These are phyloP conservation scores for Plasmopara halstedii DNA, from an alignment of 352 stramenopile species.

Conservation along the genomic window DNA sequence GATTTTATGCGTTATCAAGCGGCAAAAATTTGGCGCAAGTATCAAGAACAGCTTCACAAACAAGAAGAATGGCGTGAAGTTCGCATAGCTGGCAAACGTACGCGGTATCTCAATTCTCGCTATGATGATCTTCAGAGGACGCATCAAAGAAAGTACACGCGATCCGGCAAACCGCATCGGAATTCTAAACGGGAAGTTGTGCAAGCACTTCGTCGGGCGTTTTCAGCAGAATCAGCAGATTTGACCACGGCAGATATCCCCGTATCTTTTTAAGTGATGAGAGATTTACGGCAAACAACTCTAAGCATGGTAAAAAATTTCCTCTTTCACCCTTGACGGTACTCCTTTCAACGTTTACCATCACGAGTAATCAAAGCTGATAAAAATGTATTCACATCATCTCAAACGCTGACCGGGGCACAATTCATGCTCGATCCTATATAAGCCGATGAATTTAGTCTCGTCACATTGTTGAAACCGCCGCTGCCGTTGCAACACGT, in stretches of 20 bases:
- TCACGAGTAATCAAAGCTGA: no score
- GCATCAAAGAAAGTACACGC: constrained; percentile 10
- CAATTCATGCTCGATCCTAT: no score
- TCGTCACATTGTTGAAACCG: no score
- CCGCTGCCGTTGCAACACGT: no score
- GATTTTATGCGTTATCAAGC: constrained; percentile 76
- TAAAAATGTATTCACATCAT: no score
- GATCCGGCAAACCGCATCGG: constrained; percentile 9
- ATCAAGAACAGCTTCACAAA: constrained; percentile 52
- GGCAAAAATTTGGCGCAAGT: constrained; percentile 62
- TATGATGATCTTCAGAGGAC: constrained; percentile 27
- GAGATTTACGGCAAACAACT: no score
- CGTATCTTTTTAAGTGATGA: no score
- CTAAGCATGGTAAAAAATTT: no score
- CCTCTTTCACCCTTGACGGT: no score
- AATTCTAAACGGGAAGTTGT: constrained; percentile 1
- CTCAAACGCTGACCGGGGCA: no score
- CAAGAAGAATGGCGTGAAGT: constrained; percentile 37
- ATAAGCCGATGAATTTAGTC: no score
- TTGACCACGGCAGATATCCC: neutral
- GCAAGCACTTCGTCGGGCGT: neutral
- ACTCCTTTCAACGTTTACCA: no score
- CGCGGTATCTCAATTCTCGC: constrained; percentile 36
- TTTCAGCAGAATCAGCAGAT: neutral
- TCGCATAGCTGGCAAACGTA: constrained; percentile 42